phyloP scores from a whole-genome alignment of 495 filamentous ascomycete genomes.

The Cercophora newfieldiana region DNA sequence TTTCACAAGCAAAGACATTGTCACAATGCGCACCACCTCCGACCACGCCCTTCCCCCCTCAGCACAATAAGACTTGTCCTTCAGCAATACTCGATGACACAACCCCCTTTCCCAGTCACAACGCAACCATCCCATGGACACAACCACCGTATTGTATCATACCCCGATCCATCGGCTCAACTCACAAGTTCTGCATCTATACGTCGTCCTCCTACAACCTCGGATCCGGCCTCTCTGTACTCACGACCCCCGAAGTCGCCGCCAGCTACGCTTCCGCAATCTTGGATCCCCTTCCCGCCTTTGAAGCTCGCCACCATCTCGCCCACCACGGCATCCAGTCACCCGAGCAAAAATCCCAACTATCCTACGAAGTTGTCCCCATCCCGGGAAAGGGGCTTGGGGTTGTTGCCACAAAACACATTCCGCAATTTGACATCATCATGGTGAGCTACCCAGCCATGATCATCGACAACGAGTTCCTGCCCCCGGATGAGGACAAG shows the following conservation, averaged over 20 bases:
- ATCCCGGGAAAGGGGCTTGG: slow-evolving; percentile 33
- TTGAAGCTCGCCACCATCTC: slow-evolving; percentile 6
- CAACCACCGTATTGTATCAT: slow-evolving; percentile 16
- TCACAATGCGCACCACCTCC: neutral
- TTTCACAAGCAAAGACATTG: neutral
- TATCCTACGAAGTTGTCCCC: slow-evolving; percentile 27
- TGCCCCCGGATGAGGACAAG: slow-evolving; percentile 24
- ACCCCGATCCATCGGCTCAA: slow-evolving; percentile 5
- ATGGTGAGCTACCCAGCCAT: slow-evolving; percentile 32
- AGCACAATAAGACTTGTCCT: neutral
- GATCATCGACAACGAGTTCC: slow-evolving; percentile 31
- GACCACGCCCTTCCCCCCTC: neutral
- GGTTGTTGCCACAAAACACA: slow-evolving; percentile 34
- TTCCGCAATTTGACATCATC: slow-evolving; percentile 31
- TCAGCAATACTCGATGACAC: slow-evolving; percentile 14
- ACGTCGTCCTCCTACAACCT: slow-evolving; percentile 32
- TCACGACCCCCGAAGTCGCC: slow-evolving; percentile 32
- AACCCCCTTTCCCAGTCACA: neutral
- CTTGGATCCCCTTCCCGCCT: slow-evolving; percentile 19
- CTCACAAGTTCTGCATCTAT: slow-evolving; percentile 35
- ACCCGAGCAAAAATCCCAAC: neutral
- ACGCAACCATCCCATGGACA: slow-evolving; percentile 21
- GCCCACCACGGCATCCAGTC: neutral
- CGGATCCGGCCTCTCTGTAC: slow-evolving; percentile 25
- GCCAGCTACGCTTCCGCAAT: slow-evolving; percentile 28